These are phyloP conservation scores for Tulasnella sp. DNA, from an alignment of 768 basidiomycete genomes.

Conservation along the genomic window DNA sequence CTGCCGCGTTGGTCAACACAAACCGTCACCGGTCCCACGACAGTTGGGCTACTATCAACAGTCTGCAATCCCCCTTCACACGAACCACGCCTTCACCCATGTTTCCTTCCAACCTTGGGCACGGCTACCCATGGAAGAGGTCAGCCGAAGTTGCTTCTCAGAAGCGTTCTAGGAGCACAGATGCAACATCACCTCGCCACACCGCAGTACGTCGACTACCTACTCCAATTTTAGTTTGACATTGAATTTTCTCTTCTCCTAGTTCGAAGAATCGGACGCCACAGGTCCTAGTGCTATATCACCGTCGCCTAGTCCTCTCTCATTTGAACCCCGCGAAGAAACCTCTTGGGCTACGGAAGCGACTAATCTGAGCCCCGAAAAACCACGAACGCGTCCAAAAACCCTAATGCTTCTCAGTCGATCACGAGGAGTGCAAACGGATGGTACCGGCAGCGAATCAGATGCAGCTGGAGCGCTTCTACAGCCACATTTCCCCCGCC, in stretches of 20 bases:
- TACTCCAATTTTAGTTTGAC: too few relatives aligned
- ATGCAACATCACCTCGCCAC: not conserved
- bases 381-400: constrained; percentile 23
- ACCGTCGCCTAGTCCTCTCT: constrained; percentile 1
- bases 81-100: not conserved
- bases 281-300: too few relatives aligned
- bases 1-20: not conserved
- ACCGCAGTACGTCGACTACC: not conserved
- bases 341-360: constrained; percentile 5
- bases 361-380: constrained; percentile 19
- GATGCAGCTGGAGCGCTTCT: constrained; percentile 18
- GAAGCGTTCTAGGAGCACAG: not conserved
- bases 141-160: not conserved
- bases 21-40: constrained; percentile 5
- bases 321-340: not conserved
- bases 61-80: not conserved
- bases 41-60: constrained; percentile 1
- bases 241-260: too few relatives aligned
- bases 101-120: not conserved
- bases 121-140: not conserved
- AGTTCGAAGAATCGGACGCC: too few relatives aligned
- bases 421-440: constrained; percentile 60
- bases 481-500: not conserved
- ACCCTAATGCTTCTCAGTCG: constrained; percentile 41
- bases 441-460: constrained; percentile 23